Percentiles rank a stretch among this genome's conserved stretches.
These are phyloP conservation scores for Diplodia mutila DNA, from an alignment of 2,329 filamentous ascomycete genomes.

Conservation along the genomic window DNA sequence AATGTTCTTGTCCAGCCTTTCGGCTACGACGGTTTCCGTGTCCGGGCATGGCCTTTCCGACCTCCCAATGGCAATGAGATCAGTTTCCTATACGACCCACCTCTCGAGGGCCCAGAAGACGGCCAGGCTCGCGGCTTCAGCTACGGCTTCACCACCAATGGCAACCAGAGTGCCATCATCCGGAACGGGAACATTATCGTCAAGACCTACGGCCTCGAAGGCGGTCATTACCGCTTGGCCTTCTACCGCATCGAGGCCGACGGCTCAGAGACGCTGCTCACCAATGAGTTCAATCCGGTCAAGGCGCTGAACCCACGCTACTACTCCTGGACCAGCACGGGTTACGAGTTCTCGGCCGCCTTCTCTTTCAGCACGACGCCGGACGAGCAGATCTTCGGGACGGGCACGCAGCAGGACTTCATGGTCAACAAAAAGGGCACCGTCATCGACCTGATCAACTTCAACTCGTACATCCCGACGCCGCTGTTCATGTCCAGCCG, in stretches of 20 bases:
- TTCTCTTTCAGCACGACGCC: slow-evolving; percentile 44
- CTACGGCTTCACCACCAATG: slow-evolving; percentile 40
- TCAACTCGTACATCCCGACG: slow-evolving; percentile 39
- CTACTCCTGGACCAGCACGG: slow-evolving; percentile 41
- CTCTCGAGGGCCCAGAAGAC: slow-evolving; percentile 44
- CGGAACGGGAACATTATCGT: slow-evolving; percentile 45
- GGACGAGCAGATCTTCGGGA: slow-evolving; percentile 40
- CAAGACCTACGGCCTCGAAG: slow-evolving; percentile 39
- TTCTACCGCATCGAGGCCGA: slow-evolving; percentile 43
- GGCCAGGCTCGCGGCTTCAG: slow-evolving; percentile 38
- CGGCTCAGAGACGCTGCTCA: slow-evolving; percentile 42
- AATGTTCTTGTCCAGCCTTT: slow-evolving; percentile 45
- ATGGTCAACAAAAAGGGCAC: slow-evolving; percentile 39
- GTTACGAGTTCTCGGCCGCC: slow-evolving; percentile 42
- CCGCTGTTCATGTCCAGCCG: slow-evolving; percentile 37
- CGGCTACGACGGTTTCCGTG: slow-evolving; percentile 46
- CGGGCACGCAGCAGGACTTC: slow-evolving; percentile 38
- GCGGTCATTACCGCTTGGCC: slow-evolving; percentile 40
- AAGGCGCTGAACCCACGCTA: slow-evolving; percentile 43
- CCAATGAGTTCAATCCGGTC: slow-evolving; percentile 40
- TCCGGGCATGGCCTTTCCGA: slow-evolving; percentile 45
- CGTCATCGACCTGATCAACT: slow-evolving; percentile 38
- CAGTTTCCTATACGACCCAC: slow-evolving; percentile 46
- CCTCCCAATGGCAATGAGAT: slow-evolving; percentile 43
- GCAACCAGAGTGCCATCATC: slow-evolving; percentile 36